Evolutionary conservation across 495 filamentous ascomycete genomes (phyloP).

Genomic region (Podospora didyma): DNA sequence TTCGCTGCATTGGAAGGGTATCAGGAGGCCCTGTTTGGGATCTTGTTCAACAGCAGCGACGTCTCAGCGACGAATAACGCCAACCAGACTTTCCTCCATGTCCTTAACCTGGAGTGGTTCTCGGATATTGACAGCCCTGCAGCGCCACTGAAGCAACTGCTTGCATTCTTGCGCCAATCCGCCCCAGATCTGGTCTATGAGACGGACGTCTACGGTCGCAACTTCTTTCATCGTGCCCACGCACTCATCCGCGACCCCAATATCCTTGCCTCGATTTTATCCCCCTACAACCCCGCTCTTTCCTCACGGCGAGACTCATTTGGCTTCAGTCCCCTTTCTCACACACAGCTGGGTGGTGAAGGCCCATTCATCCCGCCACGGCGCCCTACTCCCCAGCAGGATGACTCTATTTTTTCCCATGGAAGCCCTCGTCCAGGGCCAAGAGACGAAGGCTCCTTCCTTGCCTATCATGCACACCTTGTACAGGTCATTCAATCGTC

Average conservation of each 20-base stretch:
- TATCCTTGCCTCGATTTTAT: conserved; percentile 8
- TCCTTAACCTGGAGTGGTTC: conserved; percentile 39
- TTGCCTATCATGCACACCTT: conserved; percentile 29
- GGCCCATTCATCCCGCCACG: conserved; percentile 14
- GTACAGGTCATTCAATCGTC: conserved; percentile 32
- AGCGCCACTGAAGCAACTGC: conserved; percentile 23
- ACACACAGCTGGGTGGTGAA: neutral
- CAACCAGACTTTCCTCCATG: conserved; percentile 47
- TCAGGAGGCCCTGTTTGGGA: conserved; percentile 24
- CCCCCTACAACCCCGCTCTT: conserved; percentile 7
- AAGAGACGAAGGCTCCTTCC: conserved; percentile 13
- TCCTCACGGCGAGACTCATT: conserved; percentile 34
- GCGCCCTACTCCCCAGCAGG: conserved; percentile 1
- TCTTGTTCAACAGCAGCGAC: conserved; percentile 15
- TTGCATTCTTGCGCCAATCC: conserved; percentile 18
- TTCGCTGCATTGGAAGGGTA: conserved; percentile 31
- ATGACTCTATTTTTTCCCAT: neutral
- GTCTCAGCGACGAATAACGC: conserved; percentile 32
- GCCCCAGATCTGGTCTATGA: conserved; percentile 30
- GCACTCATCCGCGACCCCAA: conserved; percentile 15
- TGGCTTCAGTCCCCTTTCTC: conserved; percentile 20
- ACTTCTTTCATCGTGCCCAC: conserved; percentile 37
- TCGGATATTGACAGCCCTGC: conserved; percentile 10
- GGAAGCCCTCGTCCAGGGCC: neutral
- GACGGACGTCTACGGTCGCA: conserved; percentile 43